phyloP scores from a whole-genome alignment of 1,139 yeast genomes.

The Candida frijolesensis region DNA sequence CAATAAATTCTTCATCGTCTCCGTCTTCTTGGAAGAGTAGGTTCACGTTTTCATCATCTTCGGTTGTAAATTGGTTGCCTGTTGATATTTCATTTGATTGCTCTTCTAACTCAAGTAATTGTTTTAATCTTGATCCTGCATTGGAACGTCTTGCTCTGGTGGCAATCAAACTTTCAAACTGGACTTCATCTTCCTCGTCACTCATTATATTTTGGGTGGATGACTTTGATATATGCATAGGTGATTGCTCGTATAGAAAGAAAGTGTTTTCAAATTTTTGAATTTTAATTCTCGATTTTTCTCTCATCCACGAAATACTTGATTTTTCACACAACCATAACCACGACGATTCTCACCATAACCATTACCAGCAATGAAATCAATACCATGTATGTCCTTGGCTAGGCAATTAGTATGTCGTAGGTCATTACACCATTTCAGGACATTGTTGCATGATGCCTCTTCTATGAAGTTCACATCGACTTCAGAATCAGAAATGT shows the following conservation, averaged over 20 bases:
- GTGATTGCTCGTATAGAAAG: neutral
- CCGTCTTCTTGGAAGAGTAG: slow-evolving; percentile 83
- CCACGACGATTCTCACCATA: neutral
- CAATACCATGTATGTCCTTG: neutral
- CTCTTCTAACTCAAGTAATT: slow-evolving; percentile 72
- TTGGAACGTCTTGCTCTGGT: slow-evolving; percentile 79
- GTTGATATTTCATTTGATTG: slow-evolving; percentile 31
- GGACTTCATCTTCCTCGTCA: slow-evolving; percentile 30
- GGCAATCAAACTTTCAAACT: slow-evolving; percentile 51
- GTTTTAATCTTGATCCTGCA: slow-evolving; percentile 85
- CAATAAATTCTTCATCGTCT: slow-evolving; percentile 65
- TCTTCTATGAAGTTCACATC: slow-evolving; percentile 9
- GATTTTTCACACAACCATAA: neutral
- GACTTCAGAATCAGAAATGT: slow-evolving; percentile 51
- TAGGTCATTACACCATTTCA: slow-evolving; percentile 6
- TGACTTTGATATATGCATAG: neutral
- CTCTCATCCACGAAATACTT: neutral
- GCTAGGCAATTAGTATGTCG: slow-evolving; percentile 1
- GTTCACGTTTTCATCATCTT: slow-evolving; percentile 74
- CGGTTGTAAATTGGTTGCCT: slow-evolving; percentile 38
- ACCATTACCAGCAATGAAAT: slow-evolving; percentile 1
- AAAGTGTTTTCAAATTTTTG: neutral
- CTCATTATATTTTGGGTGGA: slow-evolving; percentile 17
- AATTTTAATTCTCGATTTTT: neutral
- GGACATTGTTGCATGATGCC: neutral